These are phyloP conservation scores for Blastobotrys indianensis DNA, from an alignment of 1,139 yeast genomes.

Conservation along the genomic window DNA sequence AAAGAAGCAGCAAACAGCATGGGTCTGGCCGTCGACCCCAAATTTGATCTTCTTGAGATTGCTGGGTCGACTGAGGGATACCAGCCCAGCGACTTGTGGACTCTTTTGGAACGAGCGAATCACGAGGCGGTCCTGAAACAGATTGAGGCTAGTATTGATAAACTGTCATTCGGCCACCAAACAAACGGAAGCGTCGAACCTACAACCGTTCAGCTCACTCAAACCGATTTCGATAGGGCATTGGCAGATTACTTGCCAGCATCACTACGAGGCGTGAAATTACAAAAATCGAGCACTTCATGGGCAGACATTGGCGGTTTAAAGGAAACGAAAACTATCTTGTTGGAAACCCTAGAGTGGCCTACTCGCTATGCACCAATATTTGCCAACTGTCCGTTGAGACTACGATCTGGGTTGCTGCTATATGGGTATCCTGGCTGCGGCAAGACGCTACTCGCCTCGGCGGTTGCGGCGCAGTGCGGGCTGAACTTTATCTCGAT, in stretches of 20 bases:
- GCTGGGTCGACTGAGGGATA: conserved; percentile 83
- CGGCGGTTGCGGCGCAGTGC: conserved; percentile 92
- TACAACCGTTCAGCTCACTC: conserved; percentile 5
- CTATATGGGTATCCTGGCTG: conserved; percentile 97
- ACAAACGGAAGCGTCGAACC: conserved; percentile 4
- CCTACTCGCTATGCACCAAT: conserved; percentile 95
- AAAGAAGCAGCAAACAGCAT: conserved; percentile 39
- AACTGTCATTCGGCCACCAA: not conserved
- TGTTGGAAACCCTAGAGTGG: conserved; percentile 92
- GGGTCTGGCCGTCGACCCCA: conserved; percentile 32
- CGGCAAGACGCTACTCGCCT: conserved; percentile 89
- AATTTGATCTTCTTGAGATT: conserved; percentile 61
- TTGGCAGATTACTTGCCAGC: conserved; percentile 70
- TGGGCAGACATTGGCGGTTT: conserved; percentile 94
- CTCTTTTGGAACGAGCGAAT: conserved; percentile 65
- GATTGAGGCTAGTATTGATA: conserved; percentile 18
- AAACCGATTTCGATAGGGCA: conserved; percentile 49
- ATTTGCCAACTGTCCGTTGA: conserved; percentile 77
- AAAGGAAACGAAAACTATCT: conserved; percentile 62
- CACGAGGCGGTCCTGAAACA: conserved; percentile 40
- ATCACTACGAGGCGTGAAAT: conserved; percentile 76
- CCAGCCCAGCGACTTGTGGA: conserved; percentile 73
- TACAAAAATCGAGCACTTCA: conserved; percentile 65
- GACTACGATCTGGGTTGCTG: conserved; percentile 83
- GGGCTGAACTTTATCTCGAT: conserved; percentile 90